Conservation (phyloP, 768 basidiomycete species). For the Candolleomyces aberdarensis region DNA sequence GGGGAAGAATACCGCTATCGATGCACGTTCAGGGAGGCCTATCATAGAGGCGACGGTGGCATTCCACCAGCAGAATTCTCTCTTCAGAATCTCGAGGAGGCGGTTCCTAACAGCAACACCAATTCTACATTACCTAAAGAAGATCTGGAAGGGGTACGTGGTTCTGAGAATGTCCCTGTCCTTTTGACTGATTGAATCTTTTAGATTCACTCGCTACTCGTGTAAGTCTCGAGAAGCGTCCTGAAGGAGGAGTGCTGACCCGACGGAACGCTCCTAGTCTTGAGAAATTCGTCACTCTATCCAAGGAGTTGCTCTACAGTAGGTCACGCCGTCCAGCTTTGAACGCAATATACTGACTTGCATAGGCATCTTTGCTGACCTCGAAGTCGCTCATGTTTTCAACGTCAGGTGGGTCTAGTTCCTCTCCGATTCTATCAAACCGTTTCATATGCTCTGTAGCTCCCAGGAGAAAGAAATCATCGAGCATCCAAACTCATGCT, state of each 20-base stretch:
- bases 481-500: constrained; percentile 54
- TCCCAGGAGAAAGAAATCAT: constrained; percentile 50
- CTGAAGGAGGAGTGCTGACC: not conserved
- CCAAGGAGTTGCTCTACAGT: constrained; percentile 23
- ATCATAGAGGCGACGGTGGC: constrained; percentile 31
- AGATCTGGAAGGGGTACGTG: constrained; percentile 42
- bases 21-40: constrained; percentile 3
- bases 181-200: not conserved
- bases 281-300: constrained; percentile 43
- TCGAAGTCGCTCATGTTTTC: constrained; percentile 43
- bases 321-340: not conserved
- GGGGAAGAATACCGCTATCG: constrained; percentile 40
- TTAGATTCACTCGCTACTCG: constrained; percentile 52
- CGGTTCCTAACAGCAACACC: constrained; percentile 5
- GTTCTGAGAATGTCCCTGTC: not conserved
- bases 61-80: constrained; percentile 44
- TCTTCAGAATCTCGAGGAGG: constrained; percentile 13
- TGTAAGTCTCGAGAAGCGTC: constrained; percentile 33
- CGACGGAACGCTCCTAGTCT: constrained; percentile 18
- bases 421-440: not conserved
- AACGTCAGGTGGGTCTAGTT: constrained; percentile 34
- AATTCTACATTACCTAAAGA: constrained; percentile 36
- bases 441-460: constrained; percentile 14
- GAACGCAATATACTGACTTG: not conserved
- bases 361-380: constrained; percentile 48